Base-by-base conservation (phyloP, 164 flowering plant species). In the Cinnamomum chago region DNA sequence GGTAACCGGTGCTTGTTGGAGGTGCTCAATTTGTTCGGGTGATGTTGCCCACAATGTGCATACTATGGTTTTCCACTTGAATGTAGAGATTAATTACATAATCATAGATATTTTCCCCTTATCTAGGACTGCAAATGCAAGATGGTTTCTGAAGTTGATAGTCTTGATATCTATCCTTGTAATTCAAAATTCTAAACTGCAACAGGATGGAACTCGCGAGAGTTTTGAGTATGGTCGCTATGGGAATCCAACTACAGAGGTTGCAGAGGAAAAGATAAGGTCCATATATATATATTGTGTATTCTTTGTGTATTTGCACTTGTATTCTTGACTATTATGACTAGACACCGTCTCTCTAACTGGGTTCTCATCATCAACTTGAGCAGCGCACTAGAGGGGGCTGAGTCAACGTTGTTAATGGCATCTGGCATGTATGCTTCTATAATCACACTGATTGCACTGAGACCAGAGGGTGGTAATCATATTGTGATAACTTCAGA, bases 341-440 rank as follows among this genome's bases (percentile, higher is more conserved):
- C 60, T 12, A 30, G 47, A 66, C 50, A 10, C 50, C 3, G 13
- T 47, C 67, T 10, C 47, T 62, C 33, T 71, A 76, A 27, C 13
- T 58, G 17, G 52, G 67, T 22, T 20, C 64, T 20, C 33, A 47
- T 66, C 77, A 2, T 79, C 72, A 30, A 20, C 12, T 76, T 51
- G 47, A 64, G 66, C 89, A 94, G 98, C 88, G 94, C 90, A 40
- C 92, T 95, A 47, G 99, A 95, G 83, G 97, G 95, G 72, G 98
- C 99, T 81, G 98, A 95, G 81, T 85, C 98, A 60, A 93, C 99
- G 14, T 9, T 93, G 76, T 73, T 95, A 25, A 25, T 88, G 89
- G 97, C 98, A 75, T 95, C 99, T 81, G 99, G 99, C 67, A 95
- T 93, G 98, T 90, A 90, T 83, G 97, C 95, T 70, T 90, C 90